Base-by-base conservation (phyloP, 2,329 filamentous ascomycete species). In the Hypoxylon sp. region DNA sequence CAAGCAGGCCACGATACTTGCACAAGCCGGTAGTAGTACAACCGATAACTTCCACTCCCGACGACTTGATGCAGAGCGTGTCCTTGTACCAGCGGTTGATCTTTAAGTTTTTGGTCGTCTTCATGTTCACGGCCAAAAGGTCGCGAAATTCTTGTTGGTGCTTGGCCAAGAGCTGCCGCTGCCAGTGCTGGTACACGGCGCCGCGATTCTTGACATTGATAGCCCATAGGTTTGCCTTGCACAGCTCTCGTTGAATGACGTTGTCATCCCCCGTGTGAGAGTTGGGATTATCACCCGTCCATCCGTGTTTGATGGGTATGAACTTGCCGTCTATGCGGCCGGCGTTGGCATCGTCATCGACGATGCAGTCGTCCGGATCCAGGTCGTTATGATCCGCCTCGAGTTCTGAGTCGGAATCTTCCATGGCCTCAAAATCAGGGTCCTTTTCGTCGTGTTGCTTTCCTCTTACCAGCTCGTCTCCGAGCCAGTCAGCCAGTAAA, bases 21-120 rank as follows among this genome's bases (percentile, higher is more conserved):
- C 87, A 88, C 7, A 96, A 71, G 1, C 91, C 91, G 0, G 92
- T 96, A 0, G 89, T 92, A 0, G 92, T 96, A 47, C 83, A 83
- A 27, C 83, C 82, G 3, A 94, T 75, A 20, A 91, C 79, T 18
- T 82, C 74, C 13, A 82, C 72, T 0, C 65, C 43, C 13, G 74
- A 69, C 1, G 62, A 54, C 2, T 65, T 67, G n/a, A 83, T 69
- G 4, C 78, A 68, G 4, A 67, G 66, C 7, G 81, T 74, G 56
- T 91, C 84, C 29, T 79, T 77, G 55, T 87, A 81, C 79, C 83
- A 88, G 21, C 78, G 81, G 13, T 81, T 81, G 17, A 83, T 79
- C 47, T 83, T 85, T 6, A 85, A 73, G 11, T 85, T 77, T 9
- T 76, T 75, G 24, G 83, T 82, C 3, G 78, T 74, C 1, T 75